Evolutionary conservation across 1,139 yeast genomes (phyloP), one percentile per base, ranked within the genome.

Genomic region (Wickerhamomyces sp.): DNA sequence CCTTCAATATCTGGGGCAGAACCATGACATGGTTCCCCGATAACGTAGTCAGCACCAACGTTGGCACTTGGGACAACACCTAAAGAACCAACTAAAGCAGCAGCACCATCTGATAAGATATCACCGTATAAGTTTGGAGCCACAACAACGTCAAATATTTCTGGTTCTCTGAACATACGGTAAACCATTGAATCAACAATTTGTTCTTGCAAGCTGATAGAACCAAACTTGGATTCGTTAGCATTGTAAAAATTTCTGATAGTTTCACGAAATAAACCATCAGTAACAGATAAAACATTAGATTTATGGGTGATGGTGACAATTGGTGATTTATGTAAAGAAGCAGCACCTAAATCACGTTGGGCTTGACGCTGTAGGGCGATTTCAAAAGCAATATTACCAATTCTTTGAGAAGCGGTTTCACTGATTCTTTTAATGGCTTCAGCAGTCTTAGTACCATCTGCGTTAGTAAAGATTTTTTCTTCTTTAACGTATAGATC

Each of bases 11-110:
- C 98, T 41, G 98, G 98, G 42, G 98, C 98, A 45, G 96, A 86
- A 46, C 98, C 98, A 67, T 92, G 98, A 64, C 97, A 90, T 59
- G 98, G 98, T 68, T 92, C 98, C 63, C 98, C 98, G 62, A 92
- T 89, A 49, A 95, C 97, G 60, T 92, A 92, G 62, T 74, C 69
- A 60, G 89, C 96, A 58, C 98, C 98, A 42, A 92, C 98, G 59
- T 92, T 92, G 49, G 97, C 97, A 42, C 95, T 84, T 55, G 98
- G 98, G 45, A 94, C 97, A 44, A 92, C 96, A 60, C 98, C 98
- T 49, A 92, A 77, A 25, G 98, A 92, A 38, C 98, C 98, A 34
- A 92, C 98, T 46, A 92, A 76, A 21, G 98, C 98, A 55, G 98
- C 98, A 42, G 98, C 98, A 65, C 98, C 98, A 61, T 92, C 98